Percentiles rank a stretch among this genome's conserved stretches.
phyloP scores from a whole-genome alignment of 73 alveolate genomes.

The Paramecium tetraurelia region DNA sequence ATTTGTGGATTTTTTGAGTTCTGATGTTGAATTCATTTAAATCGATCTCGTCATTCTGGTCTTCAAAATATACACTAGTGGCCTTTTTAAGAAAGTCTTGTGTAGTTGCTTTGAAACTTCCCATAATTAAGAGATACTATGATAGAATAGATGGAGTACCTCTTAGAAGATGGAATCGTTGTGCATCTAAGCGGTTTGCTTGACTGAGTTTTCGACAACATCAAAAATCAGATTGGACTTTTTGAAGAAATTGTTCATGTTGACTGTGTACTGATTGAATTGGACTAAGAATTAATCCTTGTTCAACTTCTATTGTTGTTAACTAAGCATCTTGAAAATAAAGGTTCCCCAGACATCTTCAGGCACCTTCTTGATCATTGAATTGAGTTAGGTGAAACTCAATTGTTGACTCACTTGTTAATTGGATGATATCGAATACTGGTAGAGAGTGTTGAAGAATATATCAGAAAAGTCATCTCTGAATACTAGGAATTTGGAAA shows the following conservation, averaged over 20 bases:
- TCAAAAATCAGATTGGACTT: slow-evolving; percentile 16
- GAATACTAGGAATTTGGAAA: slow-evolving; percentile 32
- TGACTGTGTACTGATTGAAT: slow-evolving; percentile 8
- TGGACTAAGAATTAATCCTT: not conserved
- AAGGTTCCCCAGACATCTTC: slow-evolving; percentile 41
- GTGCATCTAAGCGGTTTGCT: not conserved
- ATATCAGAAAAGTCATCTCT: slow-evolving; percentile 42
- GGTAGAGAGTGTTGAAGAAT: not conserved
- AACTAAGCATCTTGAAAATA: not conserved
- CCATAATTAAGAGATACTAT: slow-evolving; percentile 31
- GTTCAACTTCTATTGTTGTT: not conserved
- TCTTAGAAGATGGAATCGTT: slow-evolving; percentile 13
- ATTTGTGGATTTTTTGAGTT: not conserved
- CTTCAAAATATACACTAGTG: slow-evolving; percentile 5
- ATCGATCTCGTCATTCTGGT: not conserved
- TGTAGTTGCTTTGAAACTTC: slow-evolving; percentile 44
- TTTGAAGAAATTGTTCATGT: not conserved
- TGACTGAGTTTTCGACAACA: slow-evolving; percentile 13
- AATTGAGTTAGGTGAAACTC: not conserved
- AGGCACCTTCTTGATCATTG: not conserved
- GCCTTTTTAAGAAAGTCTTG: slow-evolving; percentile 28
- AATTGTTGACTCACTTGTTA: not conserved
- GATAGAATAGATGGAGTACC: not conserved
- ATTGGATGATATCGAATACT: not conserved
- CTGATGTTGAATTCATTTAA: not conserved